phyloP scores from a whole-genome alignment of 768 basidiomycete genomes.

The Suillus subaureus region DNA sequence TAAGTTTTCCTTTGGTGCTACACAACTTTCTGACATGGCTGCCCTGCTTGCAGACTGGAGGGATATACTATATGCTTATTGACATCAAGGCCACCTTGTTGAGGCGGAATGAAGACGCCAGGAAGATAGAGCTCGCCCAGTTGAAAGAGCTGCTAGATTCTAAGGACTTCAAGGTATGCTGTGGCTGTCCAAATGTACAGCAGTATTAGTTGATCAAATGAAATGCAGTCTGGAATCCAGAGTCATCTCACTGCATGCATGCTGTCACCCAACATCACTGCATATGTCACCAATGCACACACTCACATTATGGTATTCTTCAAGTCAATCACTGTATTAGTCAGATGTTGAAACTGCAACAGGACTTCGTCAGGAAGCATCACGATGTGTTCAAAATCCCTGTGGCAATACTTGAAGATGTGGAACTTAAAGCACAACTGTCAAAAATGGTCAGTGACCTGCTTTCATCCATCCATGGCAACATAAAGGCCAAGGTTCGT shows the following conservation, averaged over 20 bases:
- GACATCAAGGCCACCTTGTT: not conserved
- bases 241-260: constrained; percentile 5
- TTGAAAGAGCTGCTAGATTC: not conserved
- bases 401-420: not conserved
- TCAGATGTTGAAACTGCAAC: not conserved
- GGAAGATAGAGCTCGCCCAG: too few species aligned
- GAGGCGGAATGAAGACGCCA: too few species aligned
- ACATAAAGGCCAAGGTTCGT: constrained; percentile 1
- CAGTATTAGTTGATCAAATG: too few species aligned
- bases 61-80: not conserved
- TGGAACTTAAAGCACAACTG: not conserved
- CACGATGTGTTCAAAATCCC: constrained; percentile 9
- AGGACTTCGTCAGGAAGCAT: constrained; percentile 9
- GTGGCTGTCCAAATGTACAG: too few species aligned
- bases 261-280: too few species aligned
- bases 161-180: not conserved
- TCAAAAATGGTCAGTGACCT: constrained; percentile 5
- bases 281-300: too few species aligned
- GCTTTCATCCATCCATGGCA: not conserved
- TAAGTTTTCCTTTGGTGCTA: not conserved
- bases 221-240: constrained; percentile 5
- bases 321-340: not conserved
- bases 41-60: not conserved
- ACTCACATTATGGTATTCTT: constrained; percentile 4
- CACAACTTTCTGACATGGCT: too few species aligned